Percentiles rank a stretch among this genome's conserved stretches.
Conservation (phyloP, 2,329 filamentous ascomycete genomes). For the Aspergillus oerlinghausenensis region DNA sequence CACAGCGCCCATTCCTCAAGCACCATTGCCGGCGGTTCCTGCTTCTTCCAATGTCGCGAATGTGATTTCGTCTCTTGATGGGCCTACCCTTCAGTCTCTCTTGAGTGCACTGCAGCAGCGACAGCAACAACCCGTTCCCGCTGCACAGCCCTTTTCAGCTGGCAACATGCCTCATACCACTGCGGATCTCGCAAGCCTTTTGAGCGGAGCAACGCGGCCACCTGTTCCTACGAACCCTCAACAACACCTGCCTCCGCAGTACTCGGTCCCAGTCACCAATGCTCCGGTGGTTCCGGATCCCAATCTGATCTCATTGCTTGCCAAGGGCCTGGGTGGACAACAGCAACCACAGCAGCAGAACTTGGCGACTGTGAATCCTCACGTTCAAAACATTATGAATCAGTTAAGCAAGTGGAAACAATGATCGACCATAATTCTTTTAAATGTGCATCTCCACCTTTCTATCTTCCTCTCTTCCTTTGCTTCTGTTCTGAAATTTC, state of each 20-base stretch:
- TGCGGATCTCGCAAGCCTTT: slow-evolving; percentile 39
- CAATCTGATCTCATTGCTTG: slow-evolving; percentile 35
- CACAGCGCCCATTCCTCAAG: slow-evolving; percentile 28
- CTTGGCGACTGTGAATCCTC: slow-evolving; percentile 29
- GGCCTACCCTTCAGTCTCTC: slow-evolving; percentile 65
- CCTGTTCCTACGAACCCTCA: slow-evolving; percentile 29
- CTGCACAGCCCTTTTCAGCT: slow-evolving; percentile 32
- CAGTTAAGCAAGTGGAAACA: slow-evolving; percentile 46
- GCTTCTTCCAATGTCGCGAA: slow-evolving; percentile 54
- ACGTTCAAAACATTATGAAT: slow-evolving; percentile 47
- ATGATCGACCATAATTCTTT: slow-evolving; percentile 27
- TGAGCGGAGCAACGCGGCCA: slow-evolving; percentile 36
- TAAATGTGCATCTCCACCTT: slow-evolving; percentile 15
- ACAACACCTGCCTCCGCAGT: slow-evolving; percentile 25
- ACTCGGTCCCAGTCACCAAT: slow-evolving; percentile 25
- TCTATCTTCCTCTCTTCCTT: slow-evolving; percentile 13
- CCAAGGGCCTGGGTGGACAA: slow-evolving; percentile 34
- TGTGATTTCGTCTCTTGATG: slow-evolving; percentile 64
- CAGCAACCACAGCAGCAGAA: slow-evolving; percentile 32
- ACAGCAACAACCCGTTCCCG: slow-evolving; percentile 31
- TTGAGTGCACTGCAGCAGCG: slow-evolving; percentile 55
- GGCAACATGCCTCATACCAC: slow-evolving; percentile 27
- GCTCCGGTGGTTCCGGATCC: slow-evolving; percentile 29
- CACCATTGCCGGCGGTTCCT: slow-evolving; percentile 30
- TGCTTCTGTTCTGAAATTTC: slow-evolving; percentile 10